Percentiles rank a stretch among this genome's conserved stretches.
These are phyloP conservation scores for Xylariaceae sp. DNA, from an alignment of 2,329 filamentous ascomycete species.

Conservation along the genomic window DNA sequence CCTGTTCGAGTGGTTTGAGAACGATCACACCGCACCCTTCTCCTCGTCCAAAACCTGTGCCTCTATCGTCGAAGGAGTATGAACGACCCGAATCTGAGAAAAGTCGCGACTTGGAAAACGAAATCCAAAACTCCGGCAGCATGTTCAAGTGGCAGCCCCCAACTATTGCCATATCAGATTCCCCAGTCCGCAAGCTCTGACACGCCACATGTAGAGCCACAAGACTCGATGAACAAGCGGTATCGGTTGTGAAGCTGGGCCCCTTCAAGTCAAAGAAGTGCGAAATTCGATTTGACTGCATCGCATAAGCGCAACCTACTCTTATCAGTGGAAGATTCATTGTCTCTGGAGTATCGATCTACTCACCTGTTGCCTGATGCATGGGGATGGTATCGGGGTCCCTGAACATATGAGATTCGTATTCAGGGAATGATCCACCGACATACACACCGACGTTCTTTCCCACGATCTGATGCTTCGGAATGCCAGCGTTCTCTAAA, in stretches of 20 bases:
- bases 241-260: slow-evolving; percentile 48
- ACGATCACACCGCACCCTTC: slow-evolving; percentile 53
- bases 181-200: slow-evolving; percentile 43
- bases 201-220: slow-evolving; percentile 47
- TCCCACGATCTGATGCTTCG: slow-evolving; percentile 43
- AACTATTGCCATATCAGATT: slow-evolving; percentile 43
- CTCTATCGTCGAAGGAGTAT: slow-evolving; percentile 46
- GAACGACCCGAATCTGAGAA: slow-evolving; percentile 49
- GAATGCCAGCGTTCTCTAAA: slow-evolving; percentile 47
- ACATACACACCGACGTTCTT: slow-evolving; percentile 47
- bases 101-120: slow-evolving; percentile 42
- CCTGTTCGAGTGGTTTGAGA: slow-evolving; percentile 52
- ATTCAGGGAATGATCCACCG: slow-evolving; percentile 45
- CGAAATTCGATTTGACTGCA: slow-evolving; percentile 50
- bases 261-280: slow-evolving; percentile 52
- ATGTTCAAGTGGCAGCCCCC: slow-evolving; percentile 45
- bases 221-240: slow-evolving; percentile 48
- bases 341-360: neutral
- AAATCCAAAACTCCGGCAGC: slow-evolving; percentile 43
- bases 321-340: slow-evolving; percentile 15
- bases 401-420: slow-evolving; percentile 41
- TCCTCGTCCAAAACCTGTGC: slow-evolving; percentile 56
- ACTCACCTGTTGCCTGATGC: slow-evolving; percentile 47
- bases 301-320: slow-evolving; percentile 44
- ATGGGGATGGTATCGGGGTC: slow-evolving; percentile 45